phyloP scores from a whole-genome alignment of 371 early-diverging fungal species.

The Lichtheimia hyalospora region DNA sequence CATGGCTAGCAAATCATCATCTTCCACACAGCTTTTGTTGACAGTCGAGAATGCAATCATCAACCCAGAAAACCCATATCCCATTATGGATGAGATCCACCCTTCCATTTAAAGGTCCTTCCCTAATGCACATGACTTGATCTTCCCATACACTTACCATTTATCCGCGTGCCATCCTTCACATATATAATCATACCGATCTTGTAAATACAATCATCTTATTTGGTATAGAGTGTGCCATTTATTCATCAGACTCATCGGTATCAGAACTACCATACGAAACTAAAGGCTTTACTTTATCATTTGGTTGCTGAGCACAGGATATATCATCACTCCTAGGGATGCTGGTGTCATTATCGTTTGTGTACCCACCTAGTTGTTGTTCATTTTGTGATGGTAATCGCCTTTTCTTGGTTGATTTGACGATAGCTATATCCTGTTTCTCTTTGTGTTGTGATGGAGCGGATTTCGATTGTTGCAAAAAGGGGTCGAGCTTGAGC shows the following conservation, averaged over 20 bases:
- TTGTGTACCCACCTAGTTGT: too few species aligned
- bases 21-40: conserved; percentile 9
- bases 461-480: conserved; percentile 18
- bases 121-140: too few species aligned
- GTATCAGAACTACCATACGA: neutral
- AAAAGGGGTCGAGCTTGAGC: conserved; percentile 53
- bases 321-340: too few species aligned
- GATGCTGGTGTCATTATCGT: too few species aligned
- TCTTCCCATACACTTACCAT: too few species aligned
- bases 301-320: too few species aligned
- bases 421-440: conserved; percentile 6
- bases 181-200: too few species aligned
- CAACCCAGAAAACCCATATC: conserved; percentile 18
- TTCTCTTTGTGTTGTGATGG: conserved; percentile 1
- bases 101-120: neutral
- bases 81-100: conserved; percentile 27
- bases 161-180: too few species aligned
- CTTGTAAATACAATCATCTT: too few species aligned
- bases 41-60: conserved; percentile 23
- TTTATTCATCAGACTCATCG: neutral
- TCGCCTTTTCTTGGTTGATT: conserved; percentile 9
- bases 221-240: too few species aligned
- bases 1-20: conserved; percentile 5
- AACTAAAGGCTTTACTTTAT: neutral
- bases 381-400: too few species aligned